These are phyloP conservation scores for Apiotrichum akiyoshidainum DNA, from an alignment of 1,284 basidiomycete genomes.

Conservation along the genomic window DNA sequence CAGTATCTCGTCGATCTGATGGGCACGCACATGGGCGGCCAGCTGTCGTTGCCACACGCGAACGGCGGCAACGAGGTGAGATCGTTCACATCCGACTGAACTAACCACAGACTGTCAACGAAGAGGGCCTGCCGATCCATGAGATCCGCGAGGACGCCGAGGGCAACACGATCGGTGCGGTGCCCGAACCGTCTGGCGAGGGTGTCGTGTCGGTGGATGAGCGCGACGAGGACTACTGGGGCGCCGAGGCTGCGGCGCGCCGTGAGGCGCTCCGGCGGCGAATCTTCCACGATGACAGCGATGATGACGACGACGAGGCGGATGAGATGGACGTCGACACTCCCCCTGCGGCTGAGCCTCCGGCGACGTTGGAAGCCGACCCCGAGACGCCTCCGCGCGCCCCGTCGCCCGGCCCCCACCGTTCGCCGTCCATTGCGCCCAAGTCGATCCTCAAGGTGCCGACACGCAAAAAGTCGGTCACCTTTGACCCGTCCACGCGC, in stretches of 20 bases:
- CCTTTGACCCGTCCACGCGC: constrained; percentile 42
- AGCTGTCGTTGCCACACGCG: constrained; percentile 7
- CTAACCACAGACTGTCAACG: constrained; percentile 25
- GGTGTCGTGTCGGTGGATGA: constrained; percentile 12
- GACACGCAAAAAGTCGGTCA: constrained; percentile 41
- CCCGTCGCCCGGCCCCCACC: background rate
- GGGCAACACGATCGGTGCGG: constrained; percentile 30
- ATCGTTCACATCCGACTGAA: background rate
- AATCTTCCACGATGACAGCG: constrained; percentile 31
- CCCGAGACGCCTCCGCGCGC: background rate
- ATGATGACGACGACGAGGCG: constrained; percentile 14
- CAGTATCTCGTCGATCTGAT: constrained; percentile 23
- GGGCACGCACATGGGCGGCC: constrained; percentile 15
- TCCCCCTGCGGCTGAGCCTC: background rate
- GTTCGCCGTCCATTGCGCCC: constrained; percentile 13
- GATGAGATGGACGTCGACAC: constrained; percentile 13
- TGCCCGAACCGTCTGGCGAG: constrained; percentile 18
- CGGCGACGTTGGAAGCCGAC: background rate
- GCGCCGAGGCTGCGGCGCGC: constrained; percentile 30
- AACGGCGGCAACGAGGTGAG: constrained; percentile 1
- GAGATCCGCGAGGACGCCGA: constrained; percentile 43
- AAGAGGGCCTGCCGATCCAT: constrained; percentile 44
- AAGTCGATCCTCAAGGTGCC: constrained; percentile 43
- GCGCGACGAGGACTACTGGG: constrained; percentile 34
- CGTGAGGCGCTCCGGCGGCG: constrained; percentile 30